Conservation (phyloP, 331 rosid species). For the Malus hybrid region DNA sequence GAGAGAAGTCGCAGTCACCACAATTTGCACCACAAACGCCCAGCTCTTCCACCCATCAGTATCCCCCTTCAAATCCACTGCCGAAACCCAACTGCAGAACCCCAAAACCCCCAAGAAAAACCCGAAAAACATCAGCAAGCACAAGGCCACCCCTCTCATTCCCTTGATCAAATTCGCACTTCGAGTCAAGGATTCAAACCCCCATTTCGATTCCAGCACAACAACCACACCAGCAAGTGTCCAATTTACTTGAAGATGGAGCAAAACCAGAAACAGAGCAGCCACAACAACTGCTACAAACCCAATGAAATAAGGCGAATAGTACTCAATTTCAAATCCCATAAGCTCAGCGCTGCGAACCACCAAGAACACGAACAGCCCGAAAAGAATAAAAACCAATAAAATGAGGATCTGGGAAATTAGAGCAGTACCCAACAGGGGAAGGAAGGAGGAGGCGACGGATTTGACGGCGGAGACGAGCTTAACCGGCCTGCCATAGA, state of each 20-base stretch:
- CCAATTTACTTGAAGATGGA: conserved; percentile 28
- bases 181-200: conserved; percentile 24
- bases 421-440: conserved; percentile 27
- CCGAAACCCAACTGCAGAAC: too few species aligned
- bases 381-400: neutral
- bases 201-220: conserved; percentile 42
- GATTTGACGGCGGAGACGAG: conserved; percentile 43
- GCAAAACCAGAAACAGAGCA: neutral
- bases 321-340: conserved; percentile 7
- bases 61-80: too few species aligned
- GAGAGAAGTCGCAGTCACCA: too few species aligned
- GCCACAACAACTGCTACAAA: neutral
- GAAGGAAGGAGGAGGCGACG: conserved; percentile 28
- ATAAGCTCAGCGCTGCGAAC: neutral
- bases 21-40: too few species aligned
- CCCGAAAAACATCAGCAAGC: conserved; percentile 33
- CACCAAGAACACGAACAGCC: conserved; percentile 7
- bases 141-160: conserved; percentile 33
- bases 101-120: too few species aligned
- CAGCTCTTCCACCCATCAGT: too few species aligned
- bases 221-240: conserved; percentile 30
- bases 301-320: conserved; percentile 4
- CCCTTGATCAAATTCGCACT: conserved; percentile 43
- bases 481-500: conserved; percentile 40
- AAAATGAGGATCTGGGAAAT: conserved; percentile 5